phyloP scores from a whole-genome alignment of 495 filamentous ascomycete genomes.

The Clavariopsis aquatica region DNA sequence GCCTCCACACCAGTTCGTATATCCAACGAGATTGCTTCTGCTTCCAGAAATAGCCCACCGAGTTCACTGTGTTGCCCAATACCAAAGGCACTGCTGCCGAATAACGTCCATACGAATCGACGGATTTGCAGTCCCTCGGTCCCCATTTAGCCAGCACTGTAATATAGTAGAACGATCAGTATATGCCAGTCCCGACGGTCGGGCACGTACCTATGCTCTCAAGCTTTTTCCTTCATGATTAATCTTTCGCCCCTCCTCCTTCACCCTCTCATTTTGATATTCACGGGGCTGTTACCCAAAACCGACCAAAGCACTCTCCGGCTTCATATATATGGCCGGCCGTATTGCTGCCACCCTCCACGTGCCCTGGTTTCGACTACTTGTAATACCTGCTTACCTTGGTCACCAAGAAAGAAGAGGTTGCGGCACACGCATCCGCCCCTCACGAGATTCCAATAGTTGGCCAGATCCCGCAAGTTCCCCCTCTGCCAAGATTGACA shows the following conservation, averaged over 20 bases:
- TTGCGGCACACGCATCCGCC: not conserved
- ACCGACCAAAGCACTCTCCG: not conserved
- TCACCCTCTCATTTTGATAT: not conserved
- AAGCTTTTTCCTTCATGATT: not conserved
- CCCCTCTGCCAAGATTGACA: not conserved
- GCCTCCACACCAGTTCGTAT: not conserved
- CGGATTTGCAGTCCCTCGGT: not conserved
- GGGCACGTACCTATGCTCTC: not conserved
- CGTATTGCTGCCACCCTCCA: not conserved
- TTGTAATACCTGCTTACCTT: not conserved
- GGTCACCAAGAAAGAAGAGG: not conserved
- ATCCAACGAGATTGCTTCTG: not conserved
- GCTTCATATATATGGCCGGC: constrained; percentile 9
- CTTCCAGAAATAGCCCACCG: not conserved
- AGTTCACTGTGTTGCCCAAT: not conserved
- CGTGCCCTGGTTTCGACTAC: not conserved
- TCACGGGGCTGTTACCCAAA: not conserved
- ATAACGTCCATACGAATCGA: not conserved
- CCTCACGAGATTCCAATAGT: not conserved
- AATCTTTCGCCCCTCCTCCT: not conserved
- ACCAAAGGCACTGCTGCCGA: not conserved
- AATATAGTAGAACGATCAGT: constrained; percentile 13
- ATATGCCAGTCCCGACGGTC: not conserved
- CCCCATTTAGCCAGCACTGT: constrained; percentile 10
- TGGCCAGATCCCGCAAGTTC: not conserved